phyloP scores from a whole-genome alignment of 345 rosid genomes.

The Crucihimalaya himalaica region DNA sequence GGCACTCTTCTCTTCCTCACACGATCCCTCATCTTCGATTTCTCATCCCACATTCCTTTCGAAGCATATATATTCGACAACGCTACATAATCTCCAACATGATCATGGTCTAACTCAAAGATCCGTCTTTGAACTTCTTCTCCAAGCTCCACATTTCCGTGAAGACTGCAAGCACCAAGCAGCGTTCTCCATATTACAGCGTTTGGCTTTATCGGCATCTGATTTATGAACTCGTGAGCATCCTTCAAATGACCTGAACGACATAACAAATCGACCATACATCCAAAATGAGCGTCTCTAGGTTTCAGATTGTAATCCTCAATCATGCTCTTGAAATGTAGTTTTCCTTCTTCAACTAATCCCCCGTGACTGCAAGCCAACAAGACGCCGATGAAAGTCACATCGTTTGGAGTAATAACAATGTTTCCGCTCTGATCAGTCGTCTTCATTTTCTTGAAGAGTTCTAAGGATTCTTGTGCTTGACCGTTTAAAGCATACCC shows the following conservation, averaged over 20 bases:
- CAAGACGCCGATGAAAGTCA: conserved; percentile 50
- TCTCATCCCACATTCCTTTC: conserved; percentile 48
- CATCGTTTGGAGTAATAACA: conserved; percentile 41
- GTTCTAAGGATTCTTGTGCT: conserved; percentile 40
- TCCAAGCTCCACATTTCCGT: conserved; percentile 38
- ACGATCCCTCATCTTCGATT: conserved; percentile 31
- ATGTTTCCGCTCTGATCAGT: conserved; percentile 1
- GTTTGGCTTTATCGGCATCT: conserved; percentile 39
- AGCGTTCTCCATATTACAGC: conserved; percentile 44
- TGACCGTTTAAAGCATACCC: conserved; percentile 48
- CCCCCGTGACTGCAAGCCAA: conserved; percentile 54
- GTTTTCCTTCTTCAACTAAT: conserved; percentile 44
- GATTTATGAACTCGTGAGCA: conserved; percentile 38
- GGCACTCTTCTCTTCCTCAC: conserved; percentile 46
- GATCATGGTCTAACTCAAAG: conserved; percentile 35
- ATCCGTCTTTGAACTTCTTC: conserved; percentile 37
- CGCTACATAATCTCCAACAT: conserved; percentile 42
- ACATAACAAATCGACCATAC: conserved; percentile 45
- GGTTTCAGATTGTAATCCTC: conserved; percentile 46
- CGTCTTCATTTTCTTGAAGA: conserved; percentile 41
- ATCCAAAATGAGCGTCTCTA: conserved; percentile 46
- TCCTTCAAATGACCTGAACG: conserved; percentile 45
- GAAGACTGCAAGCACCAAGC: conserved; percentile 41
- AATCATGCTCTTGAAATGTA: conserved; percentile 40
- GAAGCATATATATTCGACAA: conserved; percentile 49